Base-by-base conservation (phyloP, 306 rosid species). In the Ceratonia siliqua region DNA sequence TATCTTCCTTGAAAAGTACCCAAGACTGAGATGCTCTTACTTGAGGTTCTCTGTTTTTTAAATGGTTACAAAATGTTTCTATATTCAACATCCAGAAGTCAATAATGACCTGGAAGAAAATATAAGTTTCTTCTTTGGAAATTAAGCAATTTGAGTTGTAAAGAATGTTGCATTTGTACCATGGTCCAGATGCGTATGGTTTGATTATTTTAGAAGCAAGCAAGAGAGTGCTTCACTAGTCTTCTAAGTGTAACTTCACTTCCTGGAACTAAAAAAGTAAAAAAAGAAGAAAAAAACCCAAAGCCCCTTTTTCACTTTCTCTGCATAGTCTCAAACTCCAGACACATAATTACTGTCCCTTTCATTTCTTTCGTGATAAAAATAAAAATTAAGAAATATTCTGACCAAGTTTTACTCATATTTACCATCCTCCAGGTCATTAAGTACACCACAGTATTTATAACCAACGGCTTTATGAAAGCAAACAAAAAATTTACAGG, bases 1-100 rank as follows among this genome's bases (percentile, higher is more conserved):
- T 32, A 75, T 53, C 48, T 43, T 62, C 30, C 35, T 71, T 12
- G 5, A 62, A 38, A 70, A 8, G 45, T 63, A 48, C 64, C 13
- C 11, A 11, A 11, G 36, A 12, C 17, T 12, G 8, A 12, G 68
- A 50, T 39, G 11, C 27, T 9, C 62, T 62, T 50, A 45, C 15
- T 14, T 45, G 14, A 8, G 28, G 5, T 6, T 20, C 5, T 52
- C 13, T n/a, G 28, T 52, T 52, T 20, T 20, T 20, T 6, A 1
- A 0, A n/a, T 52, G 30, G 1, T 1, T 21, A 21, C 61, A 22
- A 24, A 0, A 25, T 27, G 1, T 12, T 21, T 53, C 32, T n/a
- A 5, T 25, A 28, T 25, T 27, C 20, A 24, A 11, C 1, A 21
- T 53, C 3, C 15, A 53, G 24, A 53, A 22, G 28, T 53, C 59